Evolutionary conservation across 1,284 basidiomycete species (phyloP).

Genomic region (Sanghuangporus baumii): DNA sequence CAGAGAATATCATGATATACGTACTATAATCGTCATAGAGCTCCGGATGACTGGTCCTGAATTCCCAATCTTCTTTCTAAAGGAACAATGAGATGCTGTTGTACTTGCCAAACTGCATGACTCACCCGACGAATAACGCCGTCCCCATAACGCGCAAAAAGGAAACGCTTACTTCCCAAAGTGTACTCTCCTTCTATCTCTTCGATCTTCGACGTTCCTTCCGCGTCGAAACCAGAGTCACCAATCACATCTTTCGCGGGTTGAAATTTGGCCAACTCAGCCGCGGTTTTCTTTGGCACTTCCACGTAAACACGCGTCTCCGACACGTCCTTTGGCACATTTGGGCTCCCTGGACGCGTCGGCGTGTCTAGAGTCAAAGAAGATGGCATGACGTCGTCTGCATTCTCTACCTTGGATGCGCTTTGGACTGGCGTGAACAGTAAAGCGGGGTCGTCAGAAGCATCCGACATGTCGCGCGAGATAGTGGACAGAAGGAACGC

Average conservation of each 20-base stretch:
- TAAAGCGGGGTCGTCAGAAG: neutral
- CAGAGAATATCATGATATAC: constrained; percentile 19
- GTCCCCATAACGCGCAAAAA: constrained; percentile 52
- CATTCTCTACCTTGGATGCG: neutral
- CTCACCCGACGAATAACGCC: constrained; percentile 59
- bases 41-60: constrained; percentile 35
- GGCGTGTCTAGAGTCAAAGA: neutral
- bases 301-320: constrained; percentile 22
- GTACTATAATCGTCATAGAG: constrained; percentile 55
- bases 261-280: constrained; percentile 38
- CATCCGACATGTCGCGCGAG: neutral
- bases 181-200: constrained; percentile 55
- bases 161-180: constrained; percentile 38
- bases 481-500: neutral
- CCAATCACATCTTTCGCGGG: constrained; percentile 30
- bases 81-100: neutral
- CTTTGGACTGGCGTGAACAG: constrained; percentile 4
- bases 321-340: neutral
- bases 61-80: constrained; percentile 29
- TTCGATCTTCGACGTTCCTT: constrained; percentile 30
- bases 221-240: constrained; percentile 23
- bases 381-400: neutral
- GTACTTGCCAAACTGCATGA: neutral
- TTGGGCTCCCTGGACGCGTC: neutral
- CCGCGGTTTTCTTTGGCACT: constrained; percentile 29